Conservation (phyloP, 1,284 basidiomycete species). For the Fomitopsis betulina region DNA sequence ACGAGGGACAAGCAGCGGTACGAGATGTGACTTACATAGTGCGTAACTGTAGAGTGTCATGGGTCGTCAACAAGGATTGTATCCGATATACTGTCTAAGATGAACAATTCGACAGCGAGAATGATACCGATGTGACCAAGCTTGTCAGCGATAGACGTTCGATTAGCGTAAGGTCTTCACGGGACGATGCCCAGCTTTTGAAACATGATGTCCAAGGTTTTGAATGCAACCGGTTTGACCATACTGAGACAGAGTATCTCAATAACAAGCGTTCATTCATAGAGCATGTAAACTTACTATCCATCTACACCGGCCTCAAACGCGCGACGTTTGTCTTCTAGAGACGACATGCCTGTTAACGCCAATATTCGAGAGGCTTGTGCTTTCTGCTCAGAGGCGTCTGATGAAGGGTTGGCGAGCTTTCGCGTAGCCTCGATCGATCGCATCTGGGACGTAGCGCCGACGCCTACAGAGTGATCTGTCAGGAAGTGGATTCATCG, state of each 20-base stretch:
- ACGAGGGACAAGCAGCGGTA: not conserved
- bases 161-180: slow-evolving; percentile 14
- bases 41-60: not conserved
- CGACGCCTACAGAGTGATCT: slow-evolving; percentile 49
- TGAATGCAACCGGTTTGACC: slow-evolving; percentile 90
- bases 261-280: slow-evolving; percentile 1
- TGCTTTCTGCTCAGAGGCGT: slow-evolving; percentile 5
- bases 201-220: slow-evolving; percentile 84
- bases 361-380: slow-evolving; percentile 73
- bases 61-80: not conserved
- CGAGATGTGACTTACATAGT: not conserved
- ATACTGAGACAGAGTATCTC: slow-evolving; percentile 44
- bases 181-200: slow-evolving; percentile 65
- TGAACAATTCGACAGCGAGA: not conserved
- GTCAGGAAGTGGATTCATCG: not conserved
- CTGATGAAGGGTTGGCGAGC: slow-evolving; percentile 17
- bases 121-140: not conserved
- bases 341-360: slow-evolving; percentile 87
- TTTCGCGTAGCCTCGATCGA: slow-evolving; percentile 62
- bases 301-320: slow-evolving; percentile 94
- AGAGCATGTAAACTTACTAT: slow-evolving; percentile 59
- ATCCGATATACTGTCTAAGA: not conserved
- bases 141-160: not conserved
- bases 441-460: slow-evolving; percentile 82
- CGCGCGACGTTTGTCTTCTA: slow-evolving; percentile 88